Conservation (phyloP, 495 filamentous ascomycete genomes). For the Amniculicola lignicola region DNA sequence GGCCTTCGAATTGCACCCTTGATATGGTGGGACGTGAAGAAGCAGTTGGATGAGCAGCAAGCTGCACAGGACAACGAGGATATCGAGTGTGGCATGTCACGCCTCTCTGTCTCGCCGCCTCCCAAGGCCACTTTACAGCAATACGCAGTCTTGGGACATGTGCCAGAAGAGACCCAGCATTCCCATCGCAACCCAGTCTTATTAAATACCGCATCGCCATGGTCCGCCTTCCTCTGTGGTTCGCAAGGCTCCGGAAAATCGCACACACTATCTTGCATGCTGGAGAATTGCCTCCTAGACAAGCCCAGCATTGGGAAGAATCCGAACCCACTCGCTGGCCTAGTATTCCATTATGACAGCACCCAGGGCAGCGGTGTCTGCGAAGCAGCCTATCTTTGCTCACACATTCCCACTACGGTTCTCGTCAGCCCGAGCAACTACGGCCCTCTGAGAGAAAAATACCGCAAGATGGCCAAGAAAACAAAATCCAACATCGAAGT, state of each 20-base stretch:
- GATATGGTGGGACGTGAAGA: not conserved
- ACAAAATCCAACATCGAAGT: slow-evolving; percentile 37
- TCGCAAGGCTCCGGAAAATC: slow-evolving; percentile 74
- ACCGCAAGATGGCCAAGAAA: slow-evolving; percentile 40
- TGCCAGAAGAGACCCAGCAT: not conserved
- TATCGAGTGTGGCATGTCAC: too few relatives aligned
- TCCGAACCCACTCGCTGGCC: slow-evolving; percentile 55
- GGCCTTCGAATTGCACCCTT: not conserved
- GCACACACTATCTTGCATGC: slow-evolving; percentile 66
- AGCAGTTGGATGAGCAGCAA: not conserved
- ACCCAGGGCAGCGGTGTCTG: slow-evolving; percentile 50
- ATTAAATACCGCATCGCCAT: slow-evolving; percentile 65
- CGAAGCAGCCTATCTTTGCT: slow-evolving; percentile 66
- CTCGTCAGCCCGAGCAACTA: slow-evolving; percentile 63
- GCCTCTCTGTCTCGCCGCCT: too few relatives aligned
- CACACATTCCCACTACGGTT: slow-evolving; percentile 51
- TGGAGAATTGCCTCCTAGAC: slow-evolving; percentile 61
- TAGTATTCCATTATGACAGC: slow-evolving; percentile 71
- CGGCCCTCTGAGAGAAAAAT: slow-evolving; percentile 42
- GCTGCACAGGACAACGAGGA: not conserved
- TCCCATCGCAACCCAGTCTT: slow-evolving; percentile 41
- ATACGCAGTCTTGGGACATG: not conserved
- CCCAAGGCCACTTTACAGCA: too few relatives aligned
- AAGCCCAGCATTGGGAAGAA: slow-evolving; percentile 5
- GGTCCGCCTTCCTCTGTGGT: slow-evolving; percentile 71